These are phyloP conservation scores for Trypethelium eluteriae DNA, from an alignment of 495 filamentous ascomycete genomes.

Conservation along the genomic window DNA sequence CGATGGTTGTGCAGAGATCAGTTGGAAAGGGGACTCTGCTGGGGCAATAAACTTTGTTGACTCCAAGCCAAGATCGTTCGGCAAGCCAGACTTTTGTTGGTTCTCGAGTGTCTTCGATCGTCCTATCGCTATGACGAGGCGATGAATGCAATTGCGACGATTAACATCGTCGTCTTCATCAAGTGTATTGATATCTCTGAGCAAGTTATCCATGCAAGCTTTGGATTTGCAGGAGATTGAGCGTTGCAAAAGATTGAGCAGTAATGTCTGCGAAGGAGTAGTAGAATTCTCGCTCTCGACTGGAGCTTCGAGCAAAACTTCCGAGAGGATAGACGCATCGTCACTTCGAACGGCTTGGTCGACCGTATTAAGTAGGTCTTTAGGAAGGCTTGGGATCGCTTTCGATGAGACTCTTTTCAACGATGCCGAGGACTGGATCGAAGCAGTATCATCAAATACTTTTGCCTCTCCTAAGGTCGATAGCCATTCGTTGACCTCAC, in stretches of 20 bases:
- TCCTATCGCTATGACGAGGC: constrained; percentile 82
- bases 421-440: constrained; percentile 54
- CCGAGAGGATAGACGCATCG: constrained; percentile 53
- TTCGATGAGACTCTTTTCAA: constrained; percentile 63
- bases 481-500: constrained; percentile 83
- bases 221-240: constrained; percentile 65
- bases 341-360: constrained; percentile 74
- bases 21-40: constrained; percentile 56
- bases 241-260: constrained; percentile 75
- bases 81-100: constrained; percentile 21
- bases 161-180: constrained; percentile 89
- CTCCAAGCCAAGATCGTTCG: constrained; percentile 46
- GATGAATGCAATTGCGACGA: constrained; percentile 84
- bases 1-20: constrained; percentile 49
- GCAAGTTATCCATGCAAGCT: constrained; percentile 57
- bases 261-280: constrained; percentile 53
- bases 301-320: constrained; percentile 41
- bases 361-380: constrained; percentile 57
- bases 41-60: constrained; percentile 66
- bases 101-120: constrained; percentile 58
- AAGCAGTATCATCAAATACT: constrained; percentile 59
- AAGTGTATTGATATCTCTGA: constrained; percentile 58
- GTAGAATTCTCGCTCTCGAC: constrained; percentile 24
- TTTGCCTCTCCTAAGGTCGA: constrained; percentile 69
- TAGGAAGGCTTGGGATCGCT: constrained; percentile 60